Conservation (phyloP, 179 eudicot species). For the Camellia oleifera region DNA sequence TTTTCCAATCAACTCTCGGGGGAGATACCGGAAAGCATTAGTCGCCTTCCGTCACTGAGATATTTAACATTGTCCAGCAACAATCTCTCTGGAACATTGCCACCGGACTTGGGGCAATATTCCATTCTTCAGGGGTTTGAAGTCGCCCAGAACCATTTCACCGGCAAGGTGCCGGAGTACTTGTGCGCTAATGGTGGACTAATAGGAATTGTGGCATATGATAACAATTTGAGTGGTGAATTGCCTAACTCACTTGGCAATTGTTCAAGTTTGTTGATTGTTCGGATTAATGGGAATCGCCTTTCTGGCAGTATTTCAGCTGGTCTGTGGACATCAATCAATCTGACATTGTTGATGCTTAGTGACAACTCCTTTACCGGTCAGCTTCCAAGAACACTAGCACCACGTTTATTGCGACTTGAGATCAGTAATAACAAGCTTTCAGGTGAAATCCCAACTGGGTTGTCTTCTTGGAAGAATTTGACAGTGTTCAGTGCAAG, state of each 20-base stretch:
- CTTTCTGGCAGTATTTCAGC: neutral
- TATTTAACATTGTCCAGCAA: slow-evolving; percentile 34
- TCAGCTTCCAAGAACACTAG: slow-evolving; percentile 45
- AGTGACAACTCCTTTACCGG: slow-evolving; percentile 49
- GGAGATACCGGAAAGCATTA: slow-evolving; percentile 46
- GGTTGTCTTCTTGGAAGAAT: slow-evolving; percentile 36
- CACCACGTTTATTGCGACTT: slow-evolving; percentile 29
- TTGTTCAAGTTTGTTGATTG: too few relatives aligned
- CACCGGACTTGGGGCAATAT: slow-evolving; percentile 6
- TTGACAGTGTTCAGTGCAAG: slow-evolving; percentile 41
- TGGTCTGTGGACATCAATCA: slow-evolving; percentile 49
- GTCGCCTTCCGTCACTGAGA: slow-evolving; percentile 25
- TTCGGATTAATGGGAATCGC: too few relatives aligned
- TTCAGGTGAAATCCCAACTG: slow-evolving; percentile 52
- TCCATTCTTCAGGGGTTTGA: too few relatives aligned
- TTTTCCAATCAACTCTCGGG: slow-evolving; percentile 44
- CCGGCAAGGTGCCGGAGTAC: too few relatives aligned
- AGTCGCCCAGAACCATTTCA: too few relatives aligned
- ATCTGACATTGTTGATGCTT: slow-evolving; percentile 30
- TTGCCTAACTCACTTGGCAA: too few relatives aligned
- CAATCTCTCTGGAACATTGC: slow-evolving; percentile 48
- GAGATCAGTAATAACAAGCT: slow-evolving; percentile 52
- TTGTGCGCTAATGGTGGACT: too few relatives aligned
- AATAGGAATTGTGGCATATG: too few relatives aligned
- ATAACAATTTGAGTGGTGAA: too few relatives aligned